Base-by-base conservation (phyloP, 2,329 filamentous ascomycete species). In the Dactylellina cionopaga region DNA sequence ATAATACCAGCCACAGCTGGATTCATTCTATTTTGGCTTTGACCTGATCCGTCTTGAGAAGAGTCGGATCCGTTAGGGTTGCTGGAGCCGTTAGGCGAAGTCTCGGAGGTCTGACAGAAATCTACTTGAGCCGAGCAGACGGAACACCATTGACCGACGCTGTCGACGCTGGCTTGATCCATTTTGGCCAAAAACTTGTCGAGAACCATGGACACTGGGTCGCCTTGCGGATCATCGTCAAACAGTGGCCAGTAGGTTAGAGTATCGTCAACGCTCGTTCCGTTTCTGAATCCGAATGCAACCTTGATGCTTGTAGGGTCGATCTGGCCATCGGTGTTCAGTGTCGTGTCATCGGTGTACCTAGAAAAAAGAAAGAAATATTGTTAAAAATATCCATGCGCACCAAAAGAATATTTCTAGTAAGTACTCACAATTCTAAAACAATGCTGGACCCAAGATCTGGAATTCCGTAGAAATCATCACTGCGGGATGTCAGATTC, bases 181-280 rank as follows among this genome's bases (percentile, higher is more conserved):
- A 72, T 54, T 52, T 72, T 60, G 6, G 19, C 24, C 35, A 72
- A 33, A 37, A 72, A 72, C 7, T 46, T 43, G 0, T 59, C 25
- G 24, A 55, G 46, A 13, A 55, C 19, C 59, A 72, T 72, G 17
- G 51, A 37, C 3, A 31, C 17, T 17, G 37, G 44, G 17, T 65
- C 59, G 11, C 51, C 35, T 11, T 60, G 46, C 19, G 64, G 54
- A 6, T 65, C 52, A n/a, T 59, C 37, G 24, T 72, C 59, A 17
- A 72, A 72, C 5, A 72, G 17, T 27, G 68, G 68, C 59, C 59
- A 72, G 46, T 72, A 72, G n/a, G 68, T 72, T 19, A 72, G 52
- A 1, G 68, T 72, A 65, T 72, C 68, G 24, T 72, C 59, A 10
- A 31, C 35, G 29, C 49, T 54, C 7, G 68, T 72, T 13, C 68